A percentile compares a stretch with the other conserved stretches of the same genome.
Evolutionary conservation across 2,329 filamentous ascomycete genomes (phyloP).

Genomic region (Claviceps monticola): DNA sequence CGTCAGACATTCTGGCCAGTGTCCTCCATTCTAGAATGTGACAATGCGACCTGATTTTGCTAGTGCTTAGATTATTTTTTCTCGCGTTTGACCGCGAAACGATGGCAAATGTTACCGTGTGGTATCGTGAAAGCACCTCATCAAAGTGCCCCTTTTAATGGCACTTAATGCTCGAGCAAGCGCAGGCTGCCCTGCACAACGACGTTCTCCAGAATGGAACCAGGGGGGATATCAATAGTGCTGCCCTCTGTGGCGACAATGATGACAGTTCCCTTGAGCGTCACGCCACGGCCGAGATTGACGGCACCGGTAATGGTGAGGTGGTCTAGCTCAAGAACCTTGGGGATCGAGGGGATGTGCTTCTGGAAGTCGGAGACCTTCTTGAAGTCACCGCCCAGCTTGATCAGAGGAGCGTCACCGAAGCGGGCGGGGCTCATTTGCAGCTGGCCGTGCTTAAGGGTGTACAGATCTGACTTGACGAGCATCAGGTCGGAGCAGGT

Average conservation of each 20-base stretch:
- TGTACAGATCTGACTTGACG: constrained; percentile 99
- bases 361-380: constrained; percentile 97
- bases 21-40: neutral
- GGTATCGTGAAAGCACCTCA: neutral
- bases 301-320: constrained; percentile 95
- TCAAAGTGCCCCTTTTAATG: neutral
- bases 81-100: neutral
- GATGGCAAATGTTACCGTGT: neutral
- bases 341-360: constrained; percentile 74
- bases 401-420: constrained; percentile 93
- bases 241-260: constrained; percentile 96
- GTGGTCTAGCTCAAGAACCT: constrained; percentile 85
- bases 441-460: constrained; percentile 94
- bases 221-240: constrained; percentile 94
- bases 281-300: constrained; percentile 90
- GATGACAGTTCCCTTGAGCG: constrained; percentile 95
- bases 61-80: neutral
- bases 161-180: constrained; percentile 47
- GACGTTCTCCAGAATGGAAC: constrained; percentile 95
- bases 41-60: neutral
- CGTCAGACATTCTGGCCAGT: neutral
- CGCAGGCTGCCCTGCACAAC: constrained; percentile 94
- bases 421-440: constrained; percentile 95
- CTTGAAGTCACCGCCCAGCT: constrained; percentile 98
- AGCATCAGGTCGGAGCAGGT: constrained; percentile 99